phyloP scores from a whole-genome alignment of 768 basidiomycete species.

The Amanita rubescens region DNA sequence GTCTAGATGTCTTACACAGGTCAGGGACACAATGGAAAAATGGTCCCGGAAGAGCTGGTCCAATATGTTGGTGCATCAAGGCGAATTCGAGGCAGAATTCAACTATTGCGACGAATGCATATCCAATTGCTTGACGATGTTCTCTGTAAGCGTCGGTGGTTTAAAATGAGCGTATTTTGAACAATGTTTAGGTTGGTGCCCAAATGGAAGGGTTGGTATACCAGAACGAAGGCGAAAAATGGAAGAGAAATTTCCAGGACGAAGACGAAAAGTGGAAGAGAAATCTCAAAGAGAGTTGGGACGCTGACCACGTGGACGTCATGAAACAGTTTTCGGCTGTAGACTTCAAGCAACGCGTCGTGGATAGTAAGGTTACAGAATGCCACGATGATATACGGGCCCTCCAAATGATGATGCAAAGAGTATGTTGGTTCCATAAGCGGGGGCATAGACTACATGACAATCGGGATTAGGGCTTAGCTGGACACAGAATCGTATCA shows the following conservation, averaged over 20 bases:
- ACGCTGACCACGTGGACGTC: neutral
- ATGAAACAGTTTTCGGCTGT: slow-evolving; percentile 34
- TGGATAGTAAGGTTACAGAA: slow-evolving; percentile 23
- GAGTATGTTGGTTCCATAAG: too few species aligned
- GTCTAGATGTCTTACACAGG: slow-evolving; percentile 16
- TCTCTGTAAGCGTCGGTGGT: slow-evolving; percentile 30
- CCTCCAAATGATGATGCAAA: slow-evolving; percentile 9
- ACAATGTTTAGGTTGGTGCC: slow-evolving; percentile 17
- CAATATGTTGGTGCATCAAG: slow-evolving; percentile 39
- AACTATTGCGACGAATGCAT: slow-evolving; percentile 36
- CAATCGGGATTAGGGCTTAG: slow-evolving; percentile 21
- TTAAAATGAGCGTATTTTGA: neutral
- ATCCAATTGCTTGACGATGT: slow-evolving; percentile 36
- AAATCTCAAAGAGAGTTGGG: neutral
- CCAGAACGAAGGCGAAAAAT: neutral
- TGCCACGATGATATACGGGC: slow-evolving; percentile 19
- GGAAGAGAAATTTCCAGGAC: neutral
- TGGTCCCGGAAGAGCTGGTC: slow-evolving; percentile 34
- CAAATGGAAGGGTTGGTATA: neutral
- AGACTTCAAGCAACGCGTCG: slow-evolving; percentile 31
- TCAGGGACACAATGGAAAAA: slow-evolving; percentile 33
- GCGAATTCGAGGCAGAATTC: slow-evolving; percentile 37
- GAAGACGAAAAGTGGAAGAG: neutral
- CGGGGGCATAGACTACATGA: too few species aligned
- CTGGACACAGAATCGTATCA: slow-evolving; percentile 23